Conservation (phyloP, 2,329 filamentous ascomycete genomes). For the Alternaria hordeiaustralica region DNA sequence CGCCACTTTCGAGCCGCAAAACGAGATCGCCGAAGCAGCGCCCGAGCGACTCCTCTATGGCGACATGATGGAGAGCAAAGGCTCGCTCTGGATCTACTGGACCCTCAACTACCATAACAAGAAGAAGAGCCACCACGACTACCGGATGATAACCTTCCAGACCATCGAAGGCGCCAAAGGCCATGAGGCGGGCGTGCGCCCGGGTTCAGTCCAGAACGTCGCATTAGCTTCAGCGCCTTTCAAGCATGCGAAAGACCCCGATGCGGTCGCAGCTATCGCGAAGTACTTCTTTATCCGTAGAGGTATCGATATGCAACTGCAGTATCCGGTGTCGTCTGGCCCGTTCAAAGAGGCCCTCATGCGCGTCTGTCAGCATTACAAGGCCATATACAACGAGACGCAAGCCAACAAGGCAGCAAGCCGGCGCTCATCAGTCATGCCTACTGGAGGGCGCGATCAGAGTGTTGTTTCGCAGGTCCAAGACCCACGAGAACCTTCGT, state of each 20-base stretch:
- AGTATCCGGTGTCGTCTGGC: background rate
- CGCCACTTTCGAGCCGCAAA: background rate
- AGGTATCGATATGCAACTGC: background rate
- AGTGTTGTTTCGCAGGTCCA: background rate
- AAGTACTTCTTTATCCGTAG: conserved; percentile 5
- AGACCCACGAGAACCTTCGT: background rate
- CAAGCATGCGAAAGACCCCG: background rate
- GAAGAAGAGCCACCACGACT: background rate
- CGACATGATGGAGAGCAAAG: conserved; percentile 8
- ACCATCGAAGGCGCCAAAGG: background rate
- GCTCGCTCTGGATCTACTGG: conserved; percentile 4
- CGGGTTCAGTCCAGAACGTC: background rate
- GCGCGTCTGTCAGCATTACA: background rate
- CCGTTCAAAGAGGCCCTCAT: background rate
- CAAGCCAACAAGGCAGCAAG: background rate
- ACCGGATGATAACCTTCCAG: background rate
- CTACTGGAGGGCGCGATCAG: background rate
- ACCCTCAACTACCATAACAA: background rate
- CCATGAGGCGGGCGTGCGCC: background rate
- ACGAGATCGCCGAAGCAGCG: background rate
- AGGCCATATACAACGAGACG: background rate
- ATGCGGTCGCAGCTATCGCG: background rate
- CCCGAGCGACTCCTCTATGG: conserved; percentile 1
- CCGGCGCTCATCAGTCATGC: background rate
- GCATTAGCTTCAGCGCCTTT: background rate